Conservation (phyloP, 805 yeast species). For the Candida khao-thaluensis region DNA sequence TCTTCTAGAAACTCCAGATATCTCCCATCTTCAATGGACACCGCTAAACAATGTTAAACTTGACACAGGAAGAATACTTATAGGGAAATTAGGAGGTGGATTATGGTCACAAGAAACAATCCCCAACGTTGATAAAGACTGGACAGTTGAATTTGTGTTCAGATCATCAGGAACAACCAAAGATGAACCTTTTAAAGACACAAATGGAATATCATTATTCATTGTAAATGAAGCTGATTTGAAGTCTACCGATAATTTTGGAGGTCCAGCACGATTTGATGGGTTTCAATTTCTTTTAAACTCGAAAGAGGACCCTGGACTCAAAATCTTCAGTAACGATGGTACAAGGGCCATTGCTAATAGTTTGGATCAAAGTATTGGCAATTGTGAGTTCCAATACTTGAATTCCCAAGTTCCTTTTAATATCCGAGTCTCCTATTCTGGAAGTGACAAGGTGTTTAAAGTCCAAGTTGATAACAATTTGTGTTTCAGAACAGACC, state of each 20-base stretch:
- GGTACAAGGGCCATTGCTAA: slow-evolving; percentile 42
- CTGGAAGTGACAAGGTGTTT: slow-evolving; percentile 42
- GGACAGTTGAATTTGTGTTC: slow-evolving; percentile 62
- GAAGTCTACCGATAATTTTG: slow-evolving; percentile 33
- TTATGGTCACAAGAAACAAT: slow-evolving; percentile 22
- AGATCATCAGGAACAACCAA: slow-evolving; percentile 52
- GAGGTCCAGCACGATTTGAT: slow-evolving; percentile 54
- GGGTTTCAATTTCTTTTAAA: slow-evolving; percentile 66
- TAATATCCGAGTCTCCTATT: slow-evolving; percentile 64
- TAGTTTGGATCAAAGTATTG: slow-evolving; percentile 40
- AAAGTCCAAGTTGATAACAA: slow-evolving; percentile 73
- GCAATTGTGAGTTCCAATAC: slow-evolving; percentile 56
- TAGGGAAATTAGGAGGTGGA: slow-evolving; percentile 20
- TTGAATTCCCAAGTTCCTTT: slow-evolving; percentile 71
- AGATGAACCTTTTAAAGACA: slow-evolving; percentile 26
- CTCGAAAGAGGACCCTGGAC: slow-evolving; percentile 46
- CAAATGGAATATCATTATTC: slow-evolving; percentile 63
- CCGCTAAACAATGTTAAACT: slow-evolving; percentile 72
- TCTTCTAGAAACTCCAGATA: slow-evolving; percentile 24
- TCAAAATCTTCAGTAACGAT: slow-evolving; percentile 62
- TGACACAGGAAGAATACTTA: slow-evolving; percentile 62
- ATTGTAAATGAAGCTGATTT: slow-evolving; percentile 17
- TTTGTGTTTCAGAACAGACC: slow-evolving; percentile 64
- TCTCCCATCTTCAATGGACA: slow-evolving; percentile 32
- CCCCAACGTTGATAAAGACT: slow-evolving; percentile 29